Evolutionary conservation across 306 rosid species (phyloP).

Genomic region (Pyrus betulifolia): DNA sequence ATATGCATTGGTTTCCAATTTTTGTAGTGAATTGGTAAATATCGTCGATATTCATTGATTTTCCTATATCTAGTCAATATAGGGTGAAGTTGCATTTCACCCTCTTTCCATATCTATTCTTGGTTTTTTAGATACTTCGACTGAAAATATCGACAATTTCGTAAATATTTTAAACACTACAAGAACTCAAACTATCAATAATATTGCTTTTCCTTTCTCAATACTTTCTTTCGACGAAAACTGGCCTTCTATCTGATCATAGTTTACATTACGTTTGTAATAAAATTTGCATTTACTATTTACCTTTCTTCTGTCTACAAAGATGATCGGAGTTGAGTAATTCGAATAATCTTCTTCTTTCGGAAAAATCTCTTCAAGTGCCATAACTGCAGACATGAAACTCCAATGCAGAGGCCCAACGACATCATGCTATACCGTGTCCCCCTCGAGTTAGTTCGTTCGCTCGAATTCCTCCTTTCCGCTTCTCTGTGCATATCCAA

Average conservation of each 20-base stretch:
- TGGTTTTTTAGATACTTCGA: no score
- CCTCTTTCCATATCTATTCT: no score
- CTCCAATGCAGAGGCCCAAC: slow-evolving; percentile 63
- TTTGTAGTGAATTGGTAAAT: fast-evolving
- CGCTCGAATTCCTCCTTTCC: slow-evolving; percentile 80
- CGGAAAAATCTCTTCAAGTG: slow-evolving; percentile 79
- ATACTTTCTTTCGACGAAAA: not conserved
- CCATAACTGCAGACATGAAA: slow-evolving; percentile 69
- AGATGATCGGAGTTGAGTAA: slow-evolving; percentile 7
- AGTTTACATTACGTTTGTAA: not conserved
- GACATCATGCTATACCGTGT: slow-evolving; percentile 77
- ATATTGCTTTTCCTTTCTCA: not conserved
- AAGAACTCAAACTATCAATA: not conserved
- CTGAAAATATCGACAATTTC: no score
- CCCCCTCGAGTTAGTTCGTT: slow-evolving; percentile 68
- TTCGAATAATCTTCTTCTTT: slow-evolving; percentile 88
- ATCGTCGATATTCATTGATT: no score
- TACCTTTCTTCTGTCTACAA: slow-evolving; percentile 4
- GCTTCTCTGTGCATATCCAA: slow-evolving; percentile 49
- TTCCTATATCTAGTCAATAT: no score
- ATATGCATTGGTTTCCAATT: no score
- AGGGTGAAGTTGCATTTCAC: no score
- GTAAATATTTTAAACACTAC: no score
- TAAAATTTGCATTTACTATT: not conserved
- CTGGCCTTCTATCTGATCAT: not conserved